Conservation (phyloP, 305 asterid species). For the Fraxinus angustifolia region DNA sequence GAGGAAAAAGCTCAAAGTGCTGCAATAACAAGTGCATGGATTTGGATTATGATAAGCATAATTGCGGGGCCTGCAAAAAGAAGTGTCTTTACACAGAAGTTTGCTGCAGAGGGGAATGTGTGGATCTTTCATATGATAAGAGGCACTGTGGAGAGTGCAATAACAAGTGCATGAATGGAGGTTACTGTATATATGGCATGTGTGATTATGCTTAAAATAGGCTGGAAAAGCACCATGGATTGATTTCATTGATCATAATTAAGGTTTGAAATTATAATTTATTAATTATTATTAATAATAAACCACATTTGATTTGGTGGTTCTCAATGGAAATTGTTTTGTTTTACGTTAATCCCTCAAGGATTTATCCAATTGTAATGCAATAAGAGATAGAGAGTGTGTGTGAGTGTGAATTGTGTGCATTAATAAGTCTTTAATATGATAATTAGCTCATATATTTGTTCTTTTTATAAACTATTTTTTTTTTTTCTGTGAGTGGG, state of each 20-base stretch:
- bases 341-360: slow-evolving; percentile 9
- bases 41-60: slow-evolving; percentile 32
- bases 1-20: slow-evolving; percentile 49
- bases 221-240: not conserved
- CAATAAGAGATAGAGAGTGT: slow-evolving; percentile 14
- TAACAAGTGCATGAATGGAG: slow-evolving; percentile 43
- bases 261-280: slow-evolving; percentile 24
- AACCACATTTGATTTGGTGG: slow-evolving; percentile 28
- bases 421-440: slow-evolving; percentile 6
- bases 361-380: slow-evolving; percentile 10
- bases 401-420: slow-evolving; percentile 20
- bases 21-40: slow-evolving; percentile 71
- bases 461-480: not conserved
- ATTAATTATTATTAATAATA: slow-evolving; percentile 9
- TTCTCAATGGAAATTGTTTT: slow-evolving; percentile 2
- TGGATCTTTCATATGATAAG: slow-evolving; percentile 49
- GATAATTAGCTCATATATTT: slow-evolving; percentile 10
- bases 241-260: not conserved
- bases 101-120: slow-evolving; percentile 68
- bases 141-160: slow-evolving; percentile 61
- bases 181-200: slow-evolving; percentile 49
- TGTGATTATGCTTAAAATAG: slow-evolving; percentile 56
- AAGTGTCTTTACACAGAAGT: slow-evolving; percentile 43
- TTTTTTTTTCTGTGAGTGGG: not conserved
- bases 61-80: slow-evolving; percentile 67